phyloP scores from a whole-genome alignment of 2,329 filamentous ascomycete genomes.

The Corynespora cassiicola region DNA sequence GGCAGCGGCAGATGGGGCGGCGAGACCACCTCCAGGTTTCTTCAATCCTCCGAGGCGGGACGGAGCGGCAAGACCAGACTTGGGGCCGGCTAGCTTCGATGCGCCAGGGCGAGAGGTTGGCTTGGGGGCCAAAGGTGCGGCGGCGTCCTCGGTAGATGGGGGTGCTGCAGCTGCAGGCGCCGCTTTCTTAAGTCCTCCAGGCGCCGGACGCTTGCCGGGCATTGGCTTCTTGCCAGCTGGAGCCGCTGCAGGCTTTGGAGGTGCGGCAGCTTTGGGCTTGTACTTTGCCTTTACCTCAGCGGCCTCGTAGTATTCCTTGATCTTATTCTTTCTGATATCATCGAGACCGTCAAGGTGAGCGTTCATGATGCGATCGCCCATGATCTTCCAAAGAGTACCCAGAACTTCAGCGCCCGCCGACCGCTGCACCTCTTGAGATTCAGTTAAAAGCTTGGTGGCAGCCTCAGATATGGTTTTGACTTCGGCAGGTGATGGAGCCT shows the following conservation, averaged over 20 bases:
- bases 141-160: conserved; percentile 51
- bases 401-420: conserved; percentile 90
- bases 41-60: conserved; percentile 49
- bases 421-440: conserved; percentile 84
- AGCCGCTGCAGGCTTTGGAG: conserved; percentile 61
- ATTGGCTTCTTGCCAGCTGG: conserved; percentile 51
- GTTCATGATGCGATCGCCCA: conserved; percentile 95
- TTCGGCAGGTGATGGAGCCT: conserved; percentile 84
- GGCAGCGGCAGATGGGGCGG: conserved; percentile 33
- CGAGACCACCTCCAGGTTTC: conserved; percentile 48
- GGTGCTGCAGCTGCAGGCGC: conserved; percentile 48
- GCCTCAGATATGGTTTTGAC: conserved; percentile 85
- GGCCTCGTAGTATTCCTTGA: conserved; percentile 87
- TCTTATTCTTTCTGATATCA: conserved; percentile 93
- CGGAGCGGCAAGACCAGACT: conserved; percentile 45
- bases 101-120: conserved; percentile 60
- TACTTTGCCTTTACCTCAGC: conserved; percentile 89
- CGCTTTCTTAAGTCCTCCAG: conserved; percentile 60
- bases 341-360: conserved; percentile 89
- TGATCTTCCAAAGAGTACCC: conserved; percentile 97
- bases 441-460: conserved; percentile 86
- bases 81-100: conserved; percentile 49
- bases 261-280: conserved; percentile 80
- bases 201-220: conserved; percentile 59
- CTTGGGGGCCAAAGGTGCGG: conserved; percentile 65